Evolutionary conservation across 2,329 filamentous ascomycete species (phyloP).

Genomic region (Teratosphaeria zuluensis): DNA sequence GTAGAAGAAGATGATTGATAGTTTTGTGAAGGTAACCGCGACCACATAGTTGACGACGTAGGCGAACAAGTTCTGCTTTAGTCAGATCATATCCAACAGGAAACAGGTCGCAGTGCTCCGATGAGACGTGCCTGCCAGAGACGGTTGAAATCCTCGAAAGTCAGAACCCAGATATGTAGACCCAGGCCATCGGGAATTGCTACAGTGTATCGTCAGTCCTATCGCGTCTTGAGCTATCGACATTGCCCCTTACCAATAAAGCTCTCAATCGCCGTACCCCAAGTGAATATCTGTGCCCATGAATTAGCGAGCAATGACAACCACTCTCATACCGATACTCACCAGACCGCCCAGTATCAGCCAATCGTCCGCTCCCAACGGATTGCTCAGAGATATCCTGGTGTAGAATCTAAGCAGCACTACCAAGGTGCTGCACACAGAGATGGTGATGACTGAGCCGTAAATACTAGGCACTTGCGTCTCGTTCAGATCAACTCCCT

Average conservation of each 20-base stretch:
- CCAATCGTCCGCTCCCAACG: slow-evolving; percentile 2
- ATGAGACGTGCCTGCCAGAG: slow-evolving; percentile 1
- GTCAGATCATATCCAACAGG: not conserved
- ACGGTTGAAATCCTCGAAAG: not conserved
- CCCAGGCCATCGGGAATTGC: slow-evolving; percentile 1
- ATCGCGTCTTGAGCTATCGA: not conserved
- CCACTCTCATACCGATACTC: not conserved
- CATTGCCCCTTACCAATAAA: not conserved
- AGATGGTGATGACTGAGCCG: not conserved
- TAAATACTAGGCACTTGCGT: slow-evolving; percentile 2
- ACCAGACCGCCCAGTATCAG: not conserved
- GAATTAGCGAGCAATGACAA: not conserved
- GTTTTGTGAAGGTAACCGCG: slow-evolving; percentile 2
- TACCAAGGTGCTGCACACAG: not conserved
- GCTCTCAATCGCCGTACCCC: not conserved
- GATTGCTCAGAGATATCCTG: not conserved
- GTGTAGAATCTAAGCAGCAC: not conserved
- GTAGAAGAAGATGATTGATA: slow-evolving; percentile 2
- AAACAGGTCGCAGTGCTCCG: not conserved
- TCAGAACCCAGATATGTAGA: slow-evolving; percentile 1
- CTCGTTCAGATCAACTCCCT: not conserved
- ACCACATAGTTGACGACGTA: slow-evolving; percentile 2
- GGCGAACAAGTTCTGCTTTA: slow-evolving; percentile 1
- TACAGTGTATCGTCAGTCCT: not conserved
- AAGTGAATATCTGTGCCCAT: not conserved